phyloP scores from a whole-genome alignment of 805 yeast species.

The Pichia kluyveri region DNA sequence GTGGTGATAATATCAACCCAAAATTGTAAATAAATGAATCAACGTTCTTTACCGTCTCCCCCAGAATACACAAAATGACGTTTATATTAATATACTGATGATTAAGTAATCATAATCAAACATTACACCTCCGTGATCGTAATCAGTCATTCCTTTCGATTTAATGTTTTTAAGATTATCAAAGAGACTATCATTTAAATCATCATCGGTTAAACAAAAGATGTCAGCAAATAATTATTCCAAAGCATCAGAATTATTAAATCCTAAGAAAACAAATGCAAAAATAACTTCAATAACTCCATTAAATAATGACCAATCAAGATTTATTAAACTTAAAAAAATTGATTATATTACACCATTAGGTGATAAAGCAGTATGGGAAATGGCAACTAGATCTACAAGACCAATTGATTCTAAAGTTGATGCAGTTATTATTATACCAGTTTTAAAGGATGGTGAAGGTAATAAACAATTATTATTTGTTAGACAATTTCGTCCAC shows the following conservation, averaged over 20 bases:
- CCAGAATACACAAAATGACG: too few species aligned
- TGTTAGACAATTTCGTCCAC: conserved; percentile 91
- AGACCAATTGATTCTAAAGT: conserved; percentile 50
- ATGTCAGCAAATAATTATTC: background rate
- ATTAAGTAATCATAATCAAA: too few species aligned
- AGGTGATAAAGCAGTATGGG: conserved; percentile 76
- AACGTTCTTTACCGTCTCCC: too few species aligned
- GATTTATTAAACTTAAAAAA: conserved; percentile 61
- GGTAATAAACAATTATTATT: conserved; percentile 43
- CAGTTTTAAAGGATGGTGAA: conserved; percentile 37
- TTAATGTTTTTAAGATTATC: too few species aligned
- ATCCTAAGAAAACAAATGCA: conserved; percentile 18
- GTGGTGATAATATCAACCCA: too few species aligned
- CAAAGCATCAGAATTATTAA: conserved; percentile 10
- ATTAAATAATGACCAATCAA: conserved; percentile 36
- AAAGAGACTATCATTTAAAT: too few species aligned
- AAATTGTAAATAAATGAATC: too few species aligned
- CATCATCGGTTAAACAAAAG: background rate
- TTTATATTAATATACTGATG: too few species aligned
- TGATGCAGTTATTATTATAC: conserved; percentile 90
- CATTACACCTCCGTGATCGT: too few species aligned
- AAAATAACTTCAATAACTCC: conserved; percentile 24
- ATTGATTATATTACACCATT: conserved; percentile 65
- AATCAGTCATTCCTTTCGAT: too few species aligned
- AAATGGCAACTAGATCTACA: conserved; percentile 76